phyloP scores from a whole-genome alignment of 2,329 filamentous ascomycete species.

The Teratosphaeria epicoccoides region DNA sequence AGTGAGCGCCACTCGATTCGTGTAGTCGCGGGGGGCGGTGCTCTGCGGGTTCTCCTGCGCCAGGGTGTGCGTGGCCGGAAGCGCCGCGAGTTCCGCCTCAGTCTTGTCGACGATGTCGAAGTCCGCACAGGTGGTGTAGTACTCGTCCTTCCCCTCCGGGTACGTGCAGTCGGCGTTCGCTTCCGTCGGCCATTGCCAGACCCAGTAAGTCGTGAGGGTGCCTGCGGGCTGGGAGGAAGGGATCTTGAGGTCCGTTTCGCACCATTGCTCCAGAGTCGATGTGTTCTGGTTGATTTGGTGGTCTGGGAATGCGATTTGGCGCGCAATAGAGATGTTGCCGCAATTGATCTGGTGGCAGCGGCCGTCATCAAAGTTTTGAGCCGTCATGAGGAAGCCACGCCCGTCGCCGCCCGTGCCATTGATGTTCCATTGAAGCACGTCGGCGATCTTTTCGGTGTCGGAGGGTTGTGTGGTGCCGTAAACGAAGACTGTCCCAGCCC shows the following conservation, averaged over 20 bases:
- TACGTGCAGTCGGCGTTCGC: slow-evolving; percentile 33
- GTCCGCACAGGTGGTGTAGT: slow-evolving; percentile 50
- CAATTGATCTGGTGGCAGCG: slow-evolving; percentile 74
- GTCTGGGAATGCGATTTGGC: slow-evolving; percentile 48
- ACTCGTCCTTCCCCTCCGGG: slow-evolving; percentile 42
- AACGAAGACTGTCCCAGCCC: slow-evolving; percentile 37
- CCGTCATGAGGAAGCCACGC: slow-evolving; percentile 64
- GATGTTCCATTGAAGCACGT: slow-evolving; percentile 69
- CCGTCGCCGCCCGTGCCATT: slow-evolving; percentile 73
- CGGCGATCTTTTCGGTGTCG: slow-evolving; percentile 46
- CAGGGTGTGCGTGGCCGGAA: slow-evolving; percentile 16
- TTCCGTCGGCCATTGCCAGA: slow-evolving; percentile 79
- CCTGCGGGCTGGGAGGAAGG: slow-evolving; percentile 54
- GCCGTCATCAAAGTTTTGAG: slow-evolving; percentile 77
- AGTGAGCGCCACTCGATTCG: slow-evolving; percentile 30
- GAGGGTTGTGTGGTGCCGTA: slow-evolving; percentile 40
- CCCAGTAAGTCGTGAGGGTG: slow-evolving; percentile 80
- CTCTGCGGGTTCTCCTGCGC: slow-evolving; percentile 34
- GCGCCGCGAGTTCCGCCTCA: slow-evolving; percentile 6
- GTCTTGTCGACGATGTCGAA: slow-evolving; percentile 37
- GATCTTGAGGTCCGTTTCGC: slow-evolving; percentile 70
- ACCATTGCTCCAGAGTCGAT: slow-evolving; percentile 51
- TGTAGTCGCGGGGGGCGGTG: slow-evolving; percentile 30
- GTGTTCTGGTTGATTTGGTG: slow-evolving; percentile 39
- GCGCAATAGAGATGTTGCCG: slow-evolving; percentile 47